Percentiles rank a stretch among this genome's conserved stretches.
Evolutionary conservation across 164 flowering plant species (phyloP).

Genomic region (Tetracentron sinense): DNA sequence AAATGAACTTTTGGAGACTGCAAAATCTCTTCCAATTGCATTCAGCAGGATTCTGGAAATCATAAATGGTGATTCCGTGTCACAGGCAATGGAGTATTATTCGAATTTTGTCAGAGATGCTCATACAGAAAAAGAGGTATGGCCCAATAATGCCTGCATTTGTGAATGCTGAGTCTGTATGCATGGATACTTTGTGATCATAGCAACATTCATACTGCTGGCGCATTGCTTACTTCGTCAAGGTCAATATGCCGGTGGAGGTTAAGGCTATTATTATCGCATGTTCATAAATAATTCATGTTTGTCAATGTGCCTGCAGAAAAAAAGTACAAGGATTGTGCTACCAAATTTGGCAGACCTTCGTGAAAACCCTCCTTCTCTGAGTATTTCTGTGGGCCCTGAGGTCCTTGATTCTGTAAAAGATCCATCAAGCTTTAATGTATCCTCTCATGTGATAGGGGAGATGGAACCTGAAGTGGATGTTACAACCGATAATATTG

Average conservation of each 20-base stretch:
- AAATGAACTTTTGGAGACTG: conserved; percentile 82
- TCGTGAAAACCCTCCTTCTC: conserved; percentile 66
- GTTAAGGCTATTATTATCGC: not conserved
- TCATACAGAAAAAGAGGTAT: conserved; percentile 83
- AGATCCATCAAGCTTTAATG: conserved; percentile 25
- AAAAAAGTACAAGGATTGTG: conserved; percentile 37
- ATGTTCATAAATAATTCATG: not conserved
- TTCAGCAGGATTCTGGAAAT: conserved; percentile 66
- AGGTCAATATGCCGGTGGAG: not conserved
- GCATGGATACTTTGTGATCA: not conserved
- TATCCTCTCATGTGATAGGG: conserved; percentile 21
- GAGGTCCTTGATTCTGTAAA: conserved; percentile 45
- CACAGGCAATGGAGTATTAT: conserved; percentile 72
- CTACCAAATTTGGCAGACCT: conserved; percentile 55
- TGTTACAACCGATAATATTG: conserved; percentile 48
- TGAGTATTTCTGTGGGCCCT: conserved; percentile 49
- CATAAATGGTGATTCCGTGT: conserved; percentile 59
- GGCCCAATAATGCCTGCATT: not conserved
- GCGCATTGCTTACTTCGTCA: not conserved
- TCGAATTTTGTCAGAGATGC: conserved; percentile 77
- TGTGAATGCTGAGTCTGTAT: not conserved
- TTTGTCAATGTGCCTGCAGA: conserved; percentile 46
- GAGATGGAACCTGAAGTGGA: conserved; percentile 19
- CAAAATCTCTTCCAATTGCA: conserved; percentile 69
- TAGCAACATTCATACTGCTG: not conserved